Base-by-base conservation (phyloP, 2,329 filamentous ascomycete species). In the Pseudocercospora fijiensis region DNA sequence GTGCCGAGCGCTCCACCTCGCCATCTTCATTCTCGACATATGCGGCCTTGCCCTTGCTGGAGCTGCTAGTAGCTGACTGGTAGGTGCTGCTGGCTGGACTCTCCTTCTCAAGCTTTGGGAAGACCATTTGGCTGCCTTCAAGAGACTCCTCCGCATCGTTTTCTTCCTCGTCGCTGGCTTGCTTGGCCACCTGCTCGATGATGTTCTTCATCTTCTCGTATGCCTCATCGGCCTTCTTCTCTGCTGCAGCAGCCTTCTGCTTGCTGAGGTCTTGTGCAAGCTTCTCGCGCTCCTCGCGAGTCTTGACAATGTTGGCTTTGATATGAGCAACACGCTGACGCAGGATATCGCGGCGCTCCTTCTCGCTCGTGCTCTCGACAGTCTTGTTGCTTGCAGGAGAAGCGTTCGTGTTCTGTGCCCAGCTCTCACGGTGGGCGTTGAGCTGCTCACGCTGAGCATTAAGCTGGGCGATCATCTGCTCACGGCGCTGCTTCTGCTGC, bases 101-200 rank as follows among this genome's bases (percentile, higher is more conserved):
- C 79, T 98, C 95, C 80, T 96, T 96, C 71, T 96, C 92, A 43
- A 98, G 85, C 78, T 90, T 96, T 65, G 95, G 95, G 85, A 98
- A 98, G 75, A 98, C 93, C 92, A 98, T 97, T 72, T 88, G 87
- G 78, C 88, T 91, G 52, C 72, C 67, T 62, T 74, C 69, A 53
- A 74, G 55, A 57, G 68, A 55, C 53, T 70, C 63, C 57, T 68
- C 63, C 2, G 65, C 63, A 28, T 75, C 71, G 45, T 76, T 71
- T 57, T 79, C 74, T 9, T 71, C 67, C 24, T 64, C 65, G 10
- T 72, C 75, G 60, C 78, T 75, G 52, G 74, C 70, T 55, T 74
- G 67, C 53, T 78, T 75, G n/a, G 76, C 70, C 30, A 77, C 70
- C 65, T 61, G 65, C 58, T 71, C 70, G 55, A 71, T 66, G 55